phyloP scores from a whole-genome alignment of 2,329 filamentous ascomycete genomes.

The Fusarium piperis region DNA sequence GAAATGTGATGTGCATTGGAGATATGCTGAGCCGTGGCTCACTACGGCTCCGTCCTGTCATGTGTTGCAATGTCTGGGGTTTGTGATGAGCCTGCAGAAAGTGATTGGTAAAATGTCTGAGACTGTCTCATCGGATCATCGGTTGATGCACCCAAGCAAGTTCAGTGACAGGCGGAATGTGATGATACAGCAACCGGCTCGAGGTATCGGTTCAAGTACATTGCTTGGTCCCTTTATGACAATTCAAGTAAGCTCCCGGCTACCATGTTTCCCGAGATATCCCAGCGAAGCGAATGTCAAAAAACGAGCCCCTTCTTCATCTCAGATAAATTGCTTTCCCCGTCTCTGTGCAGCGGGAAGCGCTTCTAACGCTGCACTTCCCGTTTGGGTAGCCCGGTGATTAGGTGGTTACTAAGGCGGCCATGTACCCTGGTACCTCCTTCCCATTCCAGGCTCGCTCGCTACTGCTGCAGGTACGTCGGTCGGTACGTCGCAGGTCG shows the following conservation, averaged over 20 bases:
- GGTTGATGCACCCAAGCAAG: neutral
- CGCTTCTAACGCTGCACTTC: conserved; percentile 23
- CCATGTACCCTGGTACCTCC: conserved; percentile 16
- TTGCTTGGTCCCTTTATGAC: neutral
- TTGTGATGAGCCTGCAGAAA: neutral
- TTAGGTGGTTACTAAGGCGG: neutral
- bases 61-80: neutral
- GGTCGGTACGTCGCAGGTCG: neutral
- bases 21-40: neutral
- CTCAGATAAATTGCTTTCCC: conserved; percentile 29
- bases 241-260: neutral
- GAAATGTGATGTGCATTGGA: neutral
- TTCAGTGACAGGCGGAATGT: neutral
- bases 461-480: conserved; percentile 38
- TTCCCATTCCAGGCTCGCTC: conserved; percentile 28
- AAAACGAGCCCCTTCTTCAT: conserved; percentile 4
- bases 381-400: conserved; percentile 15
- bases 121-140: neutral
- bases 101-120: neutral
- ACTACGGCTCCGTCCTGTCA: neutral
- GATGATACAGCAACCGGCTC: neutral
- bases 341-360: neutral
- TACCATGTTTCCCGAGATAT: neutral
- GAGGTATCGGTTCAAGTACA: neutral
- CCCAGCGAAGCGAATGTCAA: neutral